phyloP scores from a whole-genome alignment of 768 basidiomycete species.

The Mrakia gelida region DNA sequence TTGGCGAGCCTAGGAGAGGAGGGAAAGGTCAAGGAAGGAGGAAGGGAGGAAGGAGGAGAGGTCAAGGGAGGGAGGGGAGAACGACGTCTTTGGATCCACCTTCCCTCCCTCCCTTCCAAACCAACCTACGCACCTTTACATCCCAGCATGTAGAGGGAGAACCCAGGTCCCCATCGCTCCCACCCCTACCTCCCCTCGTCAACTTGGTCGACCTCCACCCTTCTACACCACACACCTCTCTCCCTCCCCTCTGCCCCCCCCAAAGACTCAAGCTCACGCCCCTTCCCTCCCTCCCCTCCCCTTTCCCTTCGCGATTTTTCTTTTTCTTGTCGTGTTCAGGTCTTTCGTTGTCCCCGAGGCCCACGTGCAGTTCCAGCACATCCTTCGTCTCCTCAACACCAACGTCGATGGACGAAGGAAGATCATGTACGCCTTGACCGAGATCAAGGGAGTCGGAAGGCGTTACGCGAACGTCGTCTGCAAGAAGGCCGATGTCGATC shows the following conservation, averaged over 20 bases:
- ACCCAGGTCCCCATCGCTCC: constrained; percentile 2
- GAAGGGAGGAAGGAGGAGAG: background rate
- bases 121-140: background rate
- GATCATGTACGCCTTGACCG: constrained; percentile 95
- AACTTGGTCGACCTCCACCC: background rate
- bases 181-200: background rate
- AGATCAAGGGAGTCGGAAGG: constrained; percentile 99
- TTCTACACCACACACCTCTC: background rate
- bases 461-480: constrained; percentile 98
- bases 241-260: background rate
- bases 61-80: background rate
- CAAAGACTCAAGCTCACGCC: background rate
- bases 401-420: constrained; percentile 99
- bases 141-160: background rate
- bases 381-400: constrained; percentile 97
- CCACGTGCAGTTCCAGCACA: constrained; percentile 97
- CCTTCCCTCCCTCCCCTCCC: background rate
- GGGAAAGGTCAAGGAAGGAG: background rate
- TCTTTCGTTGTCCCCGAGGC: constrained; percentile 95
- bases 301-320: background rate
- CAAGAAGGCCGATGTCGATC: constrained; percentile 99
- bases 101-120: background rate
- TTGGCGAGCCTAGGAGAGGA: background rate
- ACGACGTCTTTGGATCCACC: background rate
- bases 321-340: constrained; percentile 51